Conservation (phyloP, 345 rosid genomes). For the Viola odorata region DNA sequence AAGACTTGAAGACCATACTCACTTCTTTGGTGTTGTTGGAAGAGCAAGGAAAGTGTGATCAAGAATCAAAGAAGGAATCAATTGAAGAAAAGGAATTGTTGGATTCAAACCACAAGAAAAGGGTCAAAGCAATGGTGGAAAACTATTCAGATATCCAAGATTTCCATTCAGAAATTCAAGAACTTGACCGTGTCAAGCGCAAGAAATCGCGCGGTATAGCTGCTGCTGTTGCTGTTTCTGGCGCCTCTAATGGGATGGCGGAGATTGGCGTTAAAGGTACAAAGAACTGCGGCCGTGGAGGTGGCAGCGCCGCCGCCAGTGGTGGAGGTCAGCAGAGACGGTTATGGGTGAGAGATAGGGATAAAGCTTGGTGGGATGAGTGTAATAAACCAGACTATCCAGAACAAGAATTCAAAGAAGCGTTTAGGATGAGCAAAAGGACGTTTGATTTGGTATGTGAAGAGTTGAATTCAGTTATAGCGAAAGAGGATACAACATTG, state of each 20-base stretch:
- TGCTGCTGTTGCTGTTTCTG: conserved; percentile 22
- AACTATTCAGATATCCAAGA: conserved; percentile 31
- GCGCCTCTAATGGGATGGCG: conserved; percentile 10
- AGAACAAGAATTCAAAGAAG: conserved; percentile 68
- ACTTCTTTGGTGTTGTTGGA: conserved; percentile 36
- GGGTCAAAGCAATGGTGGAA: conserved; percentile 26
- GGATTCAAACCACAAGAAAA: conserved; percentile 38
- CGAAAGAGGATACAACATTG: conserved; percentile 82
- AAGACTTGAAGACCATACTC: conserved; percentile 21
- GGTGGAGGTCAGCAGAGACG: conserved; percentile 40
- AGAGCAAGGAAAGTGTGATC: conserved; percentile 50
- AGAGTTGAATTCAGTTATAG: conserved; percentile 66
- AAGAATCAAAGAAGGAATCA: conserved; percentile 32
- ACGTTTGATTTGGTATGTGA: conserved; percentile 84
- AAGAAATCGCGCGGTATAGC: conserved; percentile 54
- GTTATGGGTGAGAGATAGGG: conserved; percentile 88
- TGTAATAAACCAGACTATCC: conserved; percentile 69
- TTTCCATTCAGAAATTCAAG: conserved; percentile 38
- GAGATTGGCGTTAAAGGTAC: neutral
- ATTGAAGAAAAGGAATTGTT: conserved; percentile 36
- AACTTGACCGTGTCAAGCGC: conserved; percentile 33
- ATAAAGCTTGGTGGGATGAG: conserved; percentile 93
- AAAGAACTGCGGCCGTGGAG: conserved; percentile 16
- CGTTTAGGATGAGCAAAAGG: conserved; percentile 73
- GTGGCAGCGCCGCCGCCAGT: neutral